Percentiles rank a stretch among this genome's conserved stretches.
Conservation (phyloP, 78 protist genomes). For the Dictyostelium intermedium region DNA sequence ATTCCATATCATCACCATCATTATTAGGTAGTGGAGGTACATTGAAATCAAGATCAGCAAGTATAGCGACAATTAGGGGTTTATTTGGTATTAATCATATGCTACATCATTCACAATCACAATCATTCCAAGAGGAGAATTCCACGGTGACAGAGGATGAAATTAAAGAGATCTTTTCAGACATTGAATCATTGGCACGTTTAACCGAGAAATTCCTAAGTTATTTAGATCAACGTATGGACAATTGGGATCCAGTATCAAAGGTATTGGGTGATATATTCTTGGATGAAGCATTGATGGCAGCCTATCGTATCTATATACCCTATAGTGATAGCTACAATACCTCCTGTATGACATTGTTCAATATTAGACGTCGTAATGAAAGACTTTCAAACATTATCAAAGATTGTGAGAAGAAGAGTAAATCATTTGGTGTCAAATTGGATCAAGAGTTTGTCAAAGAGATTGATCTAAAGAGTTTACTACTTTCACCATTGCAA, state of each 20-base stretch:
- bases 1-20: slow-evolving; percentile 33
- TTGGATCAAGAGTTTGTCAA: slow-evolving; percentile 40
- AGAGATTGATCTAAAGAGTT: slow-evolving; percentile 52
- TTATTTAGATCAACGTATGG: slow-evolving; percentile 15
- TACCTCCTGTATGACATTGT: slow-evolving; percentile 35
- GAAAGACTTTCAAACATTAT: slow-evolving; percentile 34
- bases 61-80: slow-evolving; percentile 58
- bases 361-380: slow-evolving; percentile 16
- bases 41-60: background rate
- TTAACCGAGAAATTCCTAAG: slow-evolving; percentile 23
- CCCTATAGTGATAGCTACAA: slow-evolving; percentile 66
- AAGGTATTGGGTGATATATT: slow-evolving; percentile 52
- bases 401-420: slow-evolving; percentile 62
- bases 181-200: background rate
- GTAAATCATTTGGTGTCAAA: slow-evolving; percentile 21
- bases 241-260: slow-evolving; percentile 29
- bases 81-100: slow-evolving; percentile 37
- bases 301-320: slow-evolving; percentile 37
- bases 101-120: slow-evolving; percentile 1
- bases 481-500: slow-evolving; percentile 60
- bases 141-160: slow-evolving; percentile 36
- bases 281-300: slow-evolving; percentile 34
- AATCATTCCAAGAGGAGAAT: slow-evolving; percentile 10
- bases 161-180: slow-evolving; percentile 44
- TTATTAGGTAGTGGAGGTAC: slow-evolving; percentile 1